Base-by-base conservation (phyloP, 1,139 yeast genomes). In the Yamadazyma dendronema region DNA sequence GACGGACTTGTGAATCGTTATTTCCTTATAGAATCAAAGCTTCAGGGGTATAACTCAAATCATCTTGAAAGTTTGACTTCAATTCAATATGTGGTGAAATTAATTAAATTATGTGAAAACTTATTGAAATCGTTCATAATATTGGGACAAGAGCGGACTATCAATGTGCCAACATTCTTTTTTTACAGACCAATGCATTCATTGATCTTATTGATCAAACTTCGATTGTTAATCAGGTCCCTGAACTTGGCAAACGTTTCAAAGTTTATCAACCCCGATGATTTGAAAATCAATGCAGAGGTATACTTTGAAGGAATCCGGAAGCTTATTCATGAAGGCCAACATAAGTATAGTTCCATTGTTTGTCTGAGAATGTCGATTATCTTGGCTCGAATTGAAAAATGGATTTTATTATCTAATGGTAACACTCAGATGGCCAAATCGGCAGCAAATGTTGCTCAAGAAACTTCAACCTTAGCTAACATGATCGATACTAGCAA, bases 171-270 rank as follows among this genome's bases (percentile, higher is more conserved):
- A 1, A 73, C 81, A 1, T 74, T 73, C 43, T 67, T 77, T 49
- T 74, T 73, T 51, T 77, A 75, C 47, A 55, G 82, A 30, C 80
- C 82, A 3, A 59, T 78, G 66, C 77, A 74, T 50, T 77, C 81
- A 0, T 54, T 78, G 27, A 73, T 76, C 15, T 61, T 74, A 6
- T 52, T 74, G 42, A 64, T 74, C 17, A 58, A 77, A 39, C 61
- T 74, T 4, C 56, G 74, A 41, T 50, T 75, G 25, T 55, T 74
- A 28, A 65, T 74, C 17, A 66, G 65, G 39, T 61, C 76, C 0
- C 62, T 65, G 41, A 51, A 56, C 17, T 49, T 67, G 32, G 28
- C 42, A 24, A 39, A 45, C 22, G 24, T 31, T 27, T 25, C 46
- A 9, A 19, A 35, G 21, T 34, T 41, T 15, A 37, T 47, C 2